Base-by-base conservation (phyloP, 1,139 yeast genomes). In the Zygosaccharomyces sapae region DNA sequence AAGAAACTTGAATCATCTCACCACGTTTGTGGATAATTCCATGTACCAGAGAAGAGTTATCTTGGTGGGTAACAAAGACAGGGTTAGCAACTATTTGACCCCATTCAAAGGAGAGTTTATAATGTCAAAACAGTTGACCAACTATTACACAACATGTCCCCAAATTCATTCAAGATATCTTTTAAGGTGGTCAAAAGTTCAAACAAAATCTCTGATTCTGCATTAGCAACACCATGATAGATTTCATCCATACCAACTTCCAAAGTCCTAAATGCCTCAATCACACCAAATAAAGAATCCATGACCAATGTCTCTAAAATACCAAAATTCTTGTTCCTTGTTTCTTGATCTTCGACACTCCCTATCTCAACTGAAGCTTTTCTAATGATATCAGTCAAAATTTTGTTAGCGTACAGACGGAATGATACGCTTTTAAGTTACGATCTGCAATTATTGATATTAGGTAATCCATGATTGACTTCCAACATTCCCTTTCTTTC, bases 61-160 rank as follows among this genome's bases (percentile, higher is more conserved):
- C 63, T 27, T 55, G 58, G 33, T 56, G 60, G 8, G 54, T 54
- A 3, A 46, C 24, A 13, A 49, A 33, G 6, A 53, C 40, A 5
- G 47, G 38, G 5, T 40, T 35, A 4, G 47, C 37, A 33, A 57
- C 56, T 45, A 69, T 62, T 41, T 70, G 63, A 33, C 73, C 66
- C 41, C 71, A 62, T 33, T 67, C 70, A 61, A 89, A 1, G 92
- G 86, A 6, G 83, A 75, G 55, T 81, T 81, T 40, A 88, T 73
- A 43, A 88, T 82, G 27, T 74, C 70, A 90, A 81, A 0, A 89
- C 86, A 6, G 74, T 68, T 38, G 77, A 75, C 97, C 97, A 90
- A 0, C 87, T 81, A 22, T 74, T 66, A 44, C 73, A 70, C 48
- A 81, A 71, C 7, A 73, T 70, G 38, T 81, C 83, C 1, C 88